Evolutionary conservation across 352 stramenopile species (phyloP).

Genomic region (Phytophthora citrophthora): DNA sequence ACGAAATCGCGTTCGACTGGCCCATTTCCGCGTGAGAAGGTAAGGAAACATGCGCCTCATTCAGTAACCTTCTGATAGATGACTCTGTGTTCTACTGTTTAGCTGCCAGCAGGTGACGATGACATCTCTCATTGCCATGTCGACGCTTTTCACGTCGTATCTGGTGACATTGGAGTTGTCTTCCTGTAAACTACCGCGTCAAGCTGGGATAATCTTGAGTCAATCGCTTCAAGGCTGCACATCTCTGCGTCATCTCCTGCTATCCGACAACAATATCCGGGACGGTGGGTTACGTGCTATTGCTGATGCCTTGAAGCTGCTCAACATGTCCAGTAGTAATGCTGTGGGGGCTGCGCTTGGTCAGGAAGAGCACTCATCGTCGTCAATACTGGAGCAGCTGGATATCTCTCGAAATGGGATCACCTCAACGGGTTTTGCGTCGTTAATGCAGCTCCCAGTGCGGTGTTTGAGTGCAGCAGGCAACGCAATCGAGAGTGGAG

Average conservation of each 20-base stretch:
- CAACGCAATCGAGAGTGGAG: slow-evolving; percentile 46
- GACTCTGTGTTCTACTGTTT: neutral
- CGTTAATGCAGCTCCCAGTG: slow-evolving; percentile 32
- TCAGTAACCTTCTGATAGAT: neutral
- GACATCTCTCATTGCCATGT: slow-evolving; percentile 63
- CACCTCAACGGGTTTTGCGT: slow-evolving; percentile 37
- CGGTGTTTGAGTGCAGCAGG: slow-evolving; percentile 28
- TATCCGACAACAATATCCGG: slow-evolving; percentile 60
- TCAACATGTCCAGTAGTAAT: slow-evolving; percentile 20
- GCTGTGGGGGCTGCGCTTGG: neutral
- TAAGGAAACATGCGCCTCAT: slow-evolving; percentile 3
- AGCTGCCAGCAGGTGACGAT: slow-evolving; percentile 61
- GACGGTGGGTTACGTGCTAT: slow-evolving; percentile 60
- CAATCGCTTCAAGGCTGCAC: slow-evolving; percentile 53
- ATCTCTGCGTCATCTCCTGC: slow-evolving; percentile 37
- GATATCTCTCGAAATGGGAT: slow-evolving; percentile 59
- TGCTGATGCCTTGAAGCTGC: slow-evolving; percentile 45
- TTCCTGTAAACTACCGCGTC: slow-evolving; percentile 53
- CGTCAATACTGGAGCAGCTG: slow-evolving; percentile 41
- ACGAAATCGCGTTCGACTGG: slow-evolving; percentile 26
- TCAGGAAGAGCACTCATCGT: neutral
- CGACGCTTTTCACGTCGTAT: slow-evolving; percentile 39
- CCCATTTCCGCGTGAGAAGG: slow-evolving; percentile 37
- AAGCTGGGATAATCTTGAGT: slow-evolving; percentile 67
- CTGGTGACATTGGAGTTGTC: slow-evolving; percentile 57